Evolutionary conservation across 768 basidiomycete genomes (phyloP), one percentile per base, ranked within the genome.

Genomic region (Phaffia tasmanica): DNA sequence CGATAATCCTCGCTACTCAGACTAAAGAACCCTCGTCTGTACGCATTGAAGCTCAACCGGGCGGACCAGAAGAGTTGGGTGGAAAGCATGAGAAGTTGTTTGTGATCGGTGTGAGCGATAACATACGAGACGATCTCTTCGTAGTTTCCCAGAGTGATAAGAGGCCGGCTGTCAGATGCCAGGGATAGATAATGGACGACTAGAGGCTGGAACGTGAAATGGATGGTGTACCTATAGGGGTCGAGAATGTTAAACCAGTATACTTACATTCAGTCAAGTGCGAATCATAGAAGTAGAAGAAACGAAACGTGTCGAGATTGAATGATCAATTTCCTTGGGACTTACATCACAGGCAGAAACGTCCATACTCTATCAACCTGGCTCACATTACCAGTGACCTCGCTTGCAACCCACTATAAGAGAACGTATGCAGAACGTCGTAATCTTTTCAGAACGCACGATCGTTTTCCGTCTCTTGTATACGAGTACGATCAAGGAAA

Each of bases 291-390:
- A 29, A 35, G 21, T 25, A 5, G 50, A 42, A 42, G 19, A 3
- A 21, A 21, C 25, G 8, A 21, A 8, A 5, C n/a, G 18, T 11
- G 9, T 18, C 55, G 32, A 21, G 25, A 56, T 2, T 8, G 62
- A 55, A 21, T n/a, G 46, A 23, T 51, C 30, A 53, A 51, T 18
- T 23, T 21, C 4, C 35, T 3, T 23, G 6, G 14, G 16, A n/a
- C 53, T 49, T n/a, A 48, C 55, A 29, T n/a, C 35, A 67, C 51
- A n/a, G 67, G 61, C 4, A 63, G 32, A 46, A 63, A 68, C 7
- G 61, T 63, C 66, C 66, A 68, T 23, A 62, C 55, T 51, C 67
- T 30, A 62, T 68, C 67, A 25, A 69, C 67, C 51, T 69, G 67
- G 18, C 49, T 53, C 15, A 64, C 55, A 63, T 69, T 69, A 29